Evolutionary conservation across 2,329 filamentous ascomycete species (phyloP).

Genomic region (Pseudofabraea citricarpa): DNA sequence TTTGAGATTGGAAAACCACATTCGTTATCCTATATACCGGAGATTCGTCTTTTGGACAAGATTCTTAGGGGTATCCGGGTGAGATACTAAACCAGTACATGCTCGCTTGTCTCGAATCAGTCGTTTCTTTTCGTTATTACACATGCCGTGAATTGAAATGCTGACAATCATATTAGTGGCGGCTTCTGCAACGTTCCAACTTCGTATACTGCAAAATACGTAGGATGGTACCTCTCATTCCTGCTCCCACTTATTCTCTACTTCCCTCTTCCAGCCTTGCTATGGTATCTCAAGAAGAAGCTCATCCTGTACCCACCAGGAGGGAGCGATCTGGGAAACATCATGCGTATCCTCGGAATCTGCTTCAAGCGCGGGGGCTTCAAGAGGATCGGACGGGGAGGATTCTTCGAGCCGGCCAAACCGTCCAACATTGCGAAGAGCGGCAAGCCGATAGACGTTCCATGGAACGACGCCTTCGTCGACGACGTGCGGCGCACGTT

Average conservation of each 20-base stretch:
- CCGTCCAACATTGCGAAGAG: slow-evolving; percentile 53
- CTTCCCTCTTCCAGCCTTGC: slow-evolving; percentile 46
- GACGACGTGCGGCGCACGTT: slow-evolving; percentile 70
- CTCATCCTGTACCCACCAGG: slow-evolving; percentile 40
- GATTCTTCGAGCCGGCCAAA: slow-evolving; percentile 65
- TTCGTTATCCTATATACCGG: too few relatives aligned
- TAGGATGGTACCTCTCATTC: slow-evolving; percentile 44
- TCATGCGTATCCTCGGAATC: slow-evolving; percentile 37
- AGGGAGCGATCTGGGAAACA: slow-evolving; percentile 41
- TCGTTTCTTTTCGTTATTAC: too few relatives aligned
- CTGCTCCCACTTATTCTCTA: slow-evolving; percentile 54
- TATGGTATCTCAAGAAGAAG: slow-evolving; percentile 39
- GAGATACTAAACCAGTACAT: too few relatives aligned
- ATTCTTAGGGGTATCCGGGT: too few relatives aligned
- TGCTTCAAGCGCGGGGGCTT: slow-evolving; percentile 50
- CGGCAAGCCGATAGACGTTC: slow-evolving; percentile 64
- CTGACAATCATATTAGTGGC: too few relatives aligned
- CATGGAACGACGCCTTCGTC: slow-evolving; percentile 77
- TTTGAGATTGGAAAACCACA: too few relatives aligned
- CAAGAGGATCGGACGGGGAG: slow-evolving; percentile 53
- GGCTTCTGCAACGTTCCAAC: slow-evolving; percentile 42
- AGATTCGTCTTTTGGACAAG: too few relatives aligned
- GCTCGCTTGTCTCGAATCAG: too few relatives aligned
- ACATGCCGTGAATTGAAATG: too few relatives aligned
- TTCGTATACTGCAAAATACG: slow-evolving; percentile 38